Evolutionary conservation across 139 green algal species (phyloP).

Genomic region (Spirogloea muscicola): DNA sequence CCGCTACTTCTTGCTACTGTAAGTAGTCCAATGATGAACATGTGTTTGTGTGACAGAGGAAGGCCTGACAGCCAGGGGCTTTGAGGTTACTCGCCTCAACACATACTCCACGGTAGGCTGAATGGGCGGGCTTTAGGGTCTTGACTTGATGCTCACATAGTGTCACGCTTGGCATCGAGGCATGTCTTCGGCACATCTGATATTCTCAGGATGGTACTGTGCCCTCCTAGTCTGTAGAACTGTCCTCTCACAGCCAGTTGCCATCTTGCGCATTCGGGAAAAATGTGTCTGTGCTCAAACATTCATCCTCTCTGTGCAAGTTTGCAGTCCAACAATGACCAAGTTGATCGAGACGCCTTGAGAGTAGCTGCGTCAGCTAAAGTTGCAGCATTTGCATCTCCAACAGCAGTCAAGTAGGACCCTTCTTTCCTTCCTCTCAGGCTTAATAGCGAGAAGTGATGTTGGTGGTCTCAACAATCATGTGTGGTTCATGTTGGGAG

Average conservation of each 20-base stretch:
- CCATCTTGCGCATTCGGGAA: too few species aligned
- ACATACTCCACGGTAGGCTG: slow-evolving; percentile 42
- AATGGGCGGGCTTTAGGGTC: not conserved
- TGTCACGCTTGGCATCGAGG: too few species aligned
- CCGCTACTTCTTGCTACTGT: not conserved
- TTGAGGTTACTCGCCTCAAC: slow-evolving; percentile 42
- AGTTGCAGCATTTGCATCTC: slow-evolving; percentile 43
- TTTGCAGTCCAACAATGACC: slow-evolving; percentile 16
- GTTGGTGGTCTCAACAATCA: not conserved
- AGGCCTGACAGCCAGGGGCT: slow-evolving; percentile 27
- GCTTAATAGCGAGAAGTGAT: not conserved
- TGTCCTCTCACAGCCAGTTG: too few species aligned
- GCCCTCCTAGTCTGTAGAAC: too few species aligned
- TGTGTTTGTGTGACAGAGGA: slow-evolving; percentile 43
- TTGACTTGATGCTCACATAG: not conserved
- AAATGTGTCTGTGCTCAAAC: too few species aligned
- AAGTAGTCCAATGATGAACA: not conserved
- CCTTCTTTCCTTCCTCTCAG: not conserved
- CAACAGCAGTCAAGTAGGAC: slow-evolving; percentile 36
- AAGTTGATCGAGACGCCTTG: slow-evolving; percentile 7
- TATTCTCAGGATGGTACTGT: too few species aligned
- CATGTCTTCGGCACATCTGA: too few species aligned
- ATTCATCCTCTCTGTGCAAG: slow-evolving; percentile 3
- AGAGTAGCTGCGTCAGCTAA: slow-evolving; percentile 1
- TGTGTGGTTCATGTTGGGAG: not conserved